Evolutionary conservation across 495 filamentous ascomycete species (phyloP).

Genomic region (Aspergillus conjunctus): DNA sequence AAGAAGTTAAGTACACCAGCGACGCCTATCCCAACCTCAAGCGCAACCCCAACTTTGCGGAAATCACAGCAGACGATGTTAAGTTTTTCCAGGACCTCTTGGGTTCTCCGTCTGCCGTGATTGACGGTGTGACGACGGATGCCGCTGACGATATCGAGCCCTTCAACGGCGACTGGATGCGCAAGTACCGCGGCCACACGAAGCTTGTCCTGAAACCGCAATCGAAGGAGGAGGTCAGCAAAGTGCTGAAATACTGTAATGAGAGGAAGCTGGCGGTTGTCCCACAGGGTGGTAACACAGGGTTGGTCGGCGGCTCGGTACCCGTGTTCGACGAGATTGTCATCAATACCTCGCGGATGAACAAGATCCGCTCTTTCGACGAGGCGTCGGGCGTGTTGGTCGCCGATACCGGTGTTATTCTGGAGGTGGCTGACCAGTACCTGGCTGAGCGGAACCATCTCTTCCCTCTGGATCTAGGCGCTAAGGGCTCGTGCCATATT

Average conservation of each 20-base stretch:
- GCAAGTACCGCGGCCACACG: slow-evolving; percentile 92
- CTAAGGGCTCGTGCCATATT: slow-evolving; percentile 96
- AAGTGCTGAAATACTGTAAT: slow-evolving; percentile 91
- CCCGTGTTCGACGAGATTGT: slow-evolving; percentile 98
- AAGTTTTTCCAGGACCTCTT: slow-evolving; percentile 74
- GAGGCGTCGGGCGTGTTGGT: slow-evolving; percentile 89
- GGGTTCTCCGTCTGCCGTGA: slow-evolving; percentile 73
- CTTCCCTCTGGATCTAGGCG: slow-evolving; percentile 93
- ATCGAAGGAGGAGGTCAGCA: slow-evolving; percentile 80
- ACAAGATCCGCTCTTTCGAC: slow-evolving; percentile 87
- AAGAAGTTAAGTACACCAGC: slow-evolving; percentile 72
- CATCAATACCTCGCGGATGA: slow-evolving; percentile 85
- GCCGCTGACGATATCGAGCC: slow-evolving; percentile 79
- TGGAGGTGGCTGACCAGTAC: slow-evolving; percentile 84
- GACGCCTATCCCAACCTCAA: slow-evolving; percentile 83
- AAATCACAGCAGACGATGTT: slow-evolving; percentile 75
- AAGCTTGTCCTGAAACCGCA: slow-evolving; percentile 83
- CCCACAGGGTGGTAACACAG: slow-evolving; percentile 97
- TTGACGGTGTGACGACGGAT: slow-evolving; percentile 76
- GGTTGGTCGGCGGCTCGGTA: slow-evolving; percentile 90
- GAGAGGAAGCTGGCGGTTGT: slow-evolving; percentile 87
- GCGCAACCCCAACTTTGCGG: slow-evolving; percentile 69
- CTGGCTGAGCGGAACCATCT: slow-evolving; percentile 77
- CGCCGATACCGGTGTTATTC: slow-evolving; percentile 84
- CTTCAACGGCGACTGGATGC: slow-evolving; percentile 99